A percentile compares a stretch with the other conserved stretches of the same genome.
Conservation (phyloP, 805 yeast genomes). For the Candida saitoana region DNA sequence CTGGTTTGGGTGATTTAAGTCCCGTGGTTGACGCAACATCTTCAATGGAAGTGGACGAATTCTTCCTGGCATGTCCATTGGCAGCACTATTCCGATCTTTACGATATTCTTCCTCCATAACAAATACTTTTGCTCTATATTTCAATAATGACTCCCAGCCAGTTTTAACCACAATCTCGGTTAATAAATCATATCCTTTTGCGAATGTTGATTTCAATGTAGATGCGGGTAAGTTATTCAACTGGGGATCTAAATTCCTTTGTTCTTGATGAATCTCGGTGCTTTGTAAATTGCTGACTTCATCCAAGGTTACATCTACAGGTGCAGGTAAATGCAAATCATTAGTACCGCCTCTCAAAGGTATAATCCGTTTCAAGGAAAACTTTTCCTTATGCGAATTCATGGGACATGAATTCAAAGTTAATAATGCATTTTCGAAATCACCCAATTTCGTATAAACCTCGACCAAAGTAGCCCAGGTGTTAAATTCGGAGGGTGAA, state of each 20-base stretch:
- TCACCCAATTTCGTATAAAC: conserved; percentile 61
- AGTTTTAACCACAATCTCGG: conserved; percentile 41
- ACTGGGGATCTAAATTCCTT: conserved; percentile 55
- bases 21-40: conserved; percentile 38
- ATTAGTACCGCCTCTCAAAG: conserved; percentile 44
- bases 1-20: conserved; percentile 32
- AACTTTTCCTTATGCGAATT: conserved; percentile 67
- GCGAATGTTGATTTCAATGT: conserved; percentile 51
- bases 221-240: conserved; percentile 64
- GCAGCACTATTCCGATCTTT: conserved; percentile 28
- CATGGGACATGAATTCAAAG: conserved; percentile 81
- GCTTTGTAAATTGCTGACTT: conserved; percentile 65
- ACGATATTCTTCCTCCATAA: conserved; percentile 46
- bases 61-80: conserved; percentile 12
- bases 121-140: conserved; percentile 44
- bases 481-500: conserved; percentile 69
- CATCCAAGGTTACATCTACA: conserved; percentile 64
- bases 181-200: conserved; percentile 42
- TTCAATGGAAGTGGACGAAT: conserved; percentile 10
- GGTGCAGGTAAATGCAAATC: conserved; percentile 74
- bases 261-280: conserved; percentile 64
- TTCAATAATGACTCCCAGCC: conserved; percentile 45
- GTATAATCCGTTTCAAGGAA: conserved; percentile 55
- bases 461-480: conserved; percentile 68
- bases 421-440: conserved; percentile 66